Percentiles rank a stretch among this genome's conserved stretches.
These are phyloP conservation scores for Mallotus japonicus DNA, from an alignment of 441 rosid species.

Conservation along the genomic window DNA sequence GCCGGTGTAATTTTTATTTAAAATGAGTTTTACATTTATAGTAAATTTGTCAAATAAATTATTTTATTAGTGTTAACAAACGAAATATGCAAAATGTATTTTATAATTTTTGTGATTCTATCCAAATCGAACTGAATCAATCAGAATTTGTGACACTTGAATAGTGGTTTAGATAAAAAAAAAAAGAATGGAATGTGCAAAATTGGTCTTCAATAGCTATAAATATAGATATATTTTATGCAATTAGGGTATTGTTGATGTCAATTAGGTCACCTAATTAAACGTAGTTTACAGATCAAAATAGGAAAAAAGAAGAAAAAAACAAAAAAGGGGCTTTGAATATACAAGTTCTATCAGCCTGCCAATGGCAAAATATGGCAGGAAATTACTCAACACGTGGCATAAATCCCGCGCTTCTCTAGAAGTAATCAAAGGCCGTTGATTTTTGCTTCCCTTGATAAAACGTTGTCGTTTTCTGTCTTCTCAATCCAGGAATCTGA, in stretches of 20 bases:
- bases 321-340: slow-evolving; percentile 8
- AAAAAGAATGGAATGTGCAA: too few species aligned
- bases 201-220: too few species aligned
- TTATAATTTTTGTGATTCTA: too few species aligned
- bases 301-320: neutral
- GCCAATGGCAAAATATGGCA: slow-evolving; percentile 44
- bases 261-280: slow-evolving; percentile 24
- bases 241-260: slow-evolving; percentile 9
- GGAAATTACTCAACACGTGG: slow-evolving; percentile 34
- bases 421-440: slow-evolving; percentile 66
- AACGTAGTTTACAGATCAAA: slow-evolving; percentile 12
- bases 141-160: too few species aligned
- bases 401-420: slow-evolving; percentile 25
- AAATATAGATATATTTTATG: too few species aligned
- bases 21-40: too few species aligned
- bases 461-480: slow-evolving; percentile 41
- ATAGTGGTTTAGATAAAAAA: too few species aligned
- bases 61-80: too few species aligned
- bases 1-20: too few species aligned
- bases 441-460: slow-evolving; percentile 29
- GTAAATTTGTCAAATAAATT: too few species aligned
- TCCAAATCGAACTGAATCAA: too few species aligned
- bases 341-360: slow-evolving; percentile 31
- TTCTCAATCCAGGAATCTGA: slow-evolving; percentile 42
- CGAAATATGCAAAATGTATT: too few species aligned